phyloP scores from a whole-genome alignment of 345 rosid species.

The Gynandropsis gynandra region DNA sequence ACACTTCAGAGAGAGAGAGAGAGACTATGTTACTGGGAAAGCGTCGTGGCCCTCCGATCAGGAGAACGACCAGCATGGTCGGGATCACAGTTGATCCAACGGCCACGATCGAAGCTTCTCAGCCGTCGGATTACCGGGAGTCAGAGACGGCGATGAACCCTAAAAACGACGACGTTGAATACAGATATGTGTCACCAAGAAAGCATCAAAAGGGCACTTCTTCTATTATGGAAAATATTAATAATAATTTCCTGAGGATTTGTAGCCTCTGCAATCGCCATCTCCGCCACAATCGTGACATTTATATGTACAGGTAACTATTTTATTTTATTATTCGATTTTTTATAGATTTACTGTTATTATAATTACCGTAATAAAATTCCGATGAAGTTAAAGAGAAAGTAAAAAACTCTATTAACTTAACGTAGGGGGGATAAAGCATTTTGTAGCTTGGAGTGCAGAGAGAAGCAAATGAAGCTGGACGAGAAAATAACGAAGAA shows the following conservation, averaged over 20 bases:
- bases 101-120: conserved; percentile 21
- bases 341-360: neutral
- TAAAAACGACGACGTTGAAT: neutral
- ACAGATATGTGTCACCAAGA: no score
- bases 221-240: conserved; percentile 6
- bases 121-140: conserved; percentile 28
- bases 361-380: no score
- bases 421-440: conserved; percentile 74
- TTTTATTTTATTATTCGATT: neutral
- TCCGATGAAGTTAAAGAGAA: no score
- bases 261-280: conserved; percentile 24
- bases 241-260: conserved; percentile 24
- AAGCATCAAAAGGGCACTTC: neutral
- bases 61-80: conserved; percentile 68
- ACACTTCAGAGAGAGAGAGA: neutral
- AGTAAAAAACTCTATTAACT: no score
- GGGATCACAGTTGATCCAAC: conserved; percentile 39
- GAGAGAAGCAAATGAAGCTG: conserved; percentile 61
- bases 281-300: conserved; percentile 42
- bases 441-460: conserved; percentile 86
- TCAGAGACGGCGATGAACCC: conserved; percentile 6
- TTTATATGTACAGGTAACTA: conserved; percentile 73
- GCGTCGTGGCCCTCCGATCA: conserved; percentile 53
- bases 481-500: conserved; percentile 50
- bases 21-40: conserved; percentile 54